A percentile compares a stretch with the other conserved stretches of the same genome.
Conservation (phyloP, 1,284 basidiomycete genomes). For the Apiotrichum veenhuisii region DNA sequence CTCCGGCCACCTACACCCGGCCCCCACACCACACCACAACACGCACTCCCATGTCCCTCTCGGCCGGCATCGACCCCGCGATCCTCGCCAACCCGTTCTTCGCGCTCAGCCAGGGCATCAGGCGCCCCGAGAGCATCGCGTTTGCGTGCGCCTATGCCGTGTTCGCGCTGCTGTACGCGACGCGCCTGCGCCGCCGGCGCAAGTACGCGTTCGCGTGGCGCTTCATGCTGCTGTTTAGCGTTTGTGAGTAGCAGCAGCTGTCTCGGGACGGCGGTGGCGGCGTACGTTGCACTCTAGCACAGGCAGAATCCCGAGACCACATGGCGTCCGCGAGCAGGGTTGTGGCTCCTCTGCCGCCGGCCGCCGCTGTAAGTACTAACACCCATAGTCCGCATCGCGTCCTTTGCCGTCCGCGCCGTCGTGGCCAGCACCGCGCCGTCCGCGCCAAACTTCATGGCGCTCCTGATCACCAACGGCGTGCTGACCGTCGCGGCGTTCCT, state of each 20-base stretch:
- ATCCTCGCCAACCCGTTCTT: conserved; percentile 7
- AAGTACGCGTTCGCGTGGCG: background rate
- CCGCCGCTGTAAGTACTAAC: too few relatives aligned
- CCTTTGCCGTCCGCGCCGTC: conserved; percentile 4
- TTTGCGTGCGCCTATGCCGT: conserved; percentile 3
- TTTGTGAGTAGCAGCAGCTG: too few relatives aligned
- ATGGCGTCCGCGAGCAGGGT: too few relatives aligned
- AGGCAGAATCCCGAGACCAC: background rate
- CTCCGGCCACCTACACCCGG: too few relatives aligned
- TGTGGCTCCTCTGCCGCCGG: too few relatives aligned
- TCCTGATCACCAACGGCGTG: conserved; percentile 10
- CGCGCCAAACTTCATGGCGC: background rate
- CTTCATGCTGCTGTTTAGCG: conserved; percentile 2
- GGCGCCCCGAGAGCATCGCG: conserved; percentile 1
- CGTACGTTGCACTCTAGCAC: too few relatives aligned
- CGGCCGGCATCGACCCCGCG: background rate
- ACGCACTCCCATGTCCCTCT: background rate
- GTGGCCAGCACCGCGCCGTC: background rate
- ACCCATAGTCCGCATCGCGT: conserved; percentile 9
- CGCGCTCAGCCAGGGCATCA: background rate
- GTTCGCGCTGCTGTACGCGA: background rate
- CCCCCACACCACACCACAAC: too few relatives aligned
- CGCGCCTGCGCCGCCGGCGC: background rate
- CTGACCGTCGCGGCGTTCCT: conserved; percentile 11
- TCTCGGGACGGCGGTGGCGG: too few relatives aligned